Evolutionary conservation across 192 early-diverging fungal genomes (phyloP), one percentile per base, ranked within the genome.

Genomic region (Lobulomyces angularis): DNA sequence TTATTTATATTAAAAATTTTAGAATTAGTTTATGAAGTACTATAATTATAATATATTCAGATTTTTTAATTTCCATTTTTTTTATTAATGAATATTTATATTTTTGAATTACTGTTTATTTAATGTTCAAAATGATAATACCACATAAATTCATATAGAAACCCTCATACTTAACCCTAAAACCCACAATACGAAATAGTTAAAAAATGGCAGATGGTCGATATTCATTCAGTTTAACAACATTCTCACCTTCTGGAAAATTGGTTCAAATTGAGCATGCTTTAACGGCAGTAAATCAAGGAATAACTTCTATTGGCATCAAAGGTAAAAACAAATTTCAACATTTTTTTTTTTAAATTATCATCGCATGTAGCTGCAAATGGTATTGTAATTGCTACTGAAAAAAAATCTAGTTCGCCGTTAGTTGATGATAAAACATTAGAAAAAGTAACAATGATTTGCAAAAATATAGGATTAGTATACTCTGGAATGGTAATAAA

Each of bases 401-500:
- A 96, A 65, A 93, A 95, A 56, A 95, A 95, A 65, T 67, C 82
- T 1, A 79, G 83, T 27, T 87, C 88, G 30, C 79, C 87, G 40
- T 73, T 99, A 28, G 84, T 99, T 37, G 95, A 99, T 48, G 85
- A 94, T 39, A 74, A 75, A 0, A 87, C 89, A 8, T 56, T 92
- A 52, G 86, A 89, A 64, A 90, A 93, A 52, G 84, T 99, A 32
- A 78, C 80, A 29, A 67, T 68, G 47, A 81, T 99, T 46, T 91
- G 82, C 55, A 65, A 79, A 29, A 91, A 84, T 58, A 88, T 99
- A 52, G 95, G 95, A 41, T 83, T 99, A 72, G 92, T 99, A 19
- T 97, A 94, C 59, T 92, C 95, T 23, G 95, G 95, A 24, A 95
- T 99, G 90, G n/a, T n/a, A n/a, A n/a, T n/a, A n/a, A n/a, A n/a